Evolutionary conservation across 2,329 filamentous ascomycete genomes (phyloP), one percentile per base, ranked within the genome.

Genomic region (Raffaelea deltoideospora): DNA sequence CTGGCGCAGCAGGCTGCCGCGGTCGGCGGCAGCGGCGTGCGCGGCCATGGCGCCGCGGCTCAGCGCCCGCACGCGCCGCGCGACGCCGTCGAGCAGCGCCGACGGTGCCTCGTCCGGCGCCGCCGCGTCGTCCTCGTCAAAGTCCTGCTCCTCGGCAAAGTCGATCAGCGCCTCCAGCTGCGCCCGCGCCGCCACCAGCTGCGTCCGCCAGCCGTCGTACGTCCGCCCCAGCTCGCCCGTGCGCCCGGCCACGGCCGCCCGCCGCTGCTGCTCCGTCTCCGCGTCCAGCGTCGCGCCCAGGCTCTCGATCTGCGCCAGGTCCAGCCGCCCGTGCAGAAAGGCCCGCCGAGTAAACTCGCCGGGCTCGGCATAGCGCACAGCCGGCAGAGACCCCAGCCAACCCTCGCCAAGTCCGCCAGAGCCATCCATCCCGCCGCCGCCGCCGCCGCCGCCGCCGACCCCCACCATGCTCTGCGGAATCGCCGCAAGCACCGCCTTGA

Each of bases 101-200:
- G 67, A 60, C 1, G 85, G 81, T n/a, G n/a, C n/a, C n/a, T n/a
- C n/a, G n/a, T n/a, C n/a, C n/a, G n/a, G n/a, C n/a, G n/a, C n/a
- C n/a, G n/a, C n/a, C n/a, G n/a, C n/a, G n/a, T n/a, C n/a, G 3
- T 83, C 79, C 56, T 94, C 86, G 47, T 96, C 87, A 50, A 98
- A 93, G 59, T 96, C 83, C 57, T 98, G 88, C 50, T 96, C 90
- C 54, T 98, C 90, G 1, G 84, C 81, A 53, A 98, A 98, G 57
- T 98, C 90, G 43, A 98, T 96, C 46, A 98, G 60, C 0, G 90
- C 90, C 57, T 98, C 90, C 28, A 98, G 67, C 58, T 96, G 87
- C 10, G 85, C 90, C 2, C 90, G 74, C 10, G 87, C 87, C 43
- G 79, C 68, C 7, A 96, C 63, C 15, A 98, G 60, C 45, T 76